These are phyloP conservation scores for Cyclostephanos invisitatus DNA, from an alignment of 108 stramenopile genomes.

Conservation along the genomic window DNA sequence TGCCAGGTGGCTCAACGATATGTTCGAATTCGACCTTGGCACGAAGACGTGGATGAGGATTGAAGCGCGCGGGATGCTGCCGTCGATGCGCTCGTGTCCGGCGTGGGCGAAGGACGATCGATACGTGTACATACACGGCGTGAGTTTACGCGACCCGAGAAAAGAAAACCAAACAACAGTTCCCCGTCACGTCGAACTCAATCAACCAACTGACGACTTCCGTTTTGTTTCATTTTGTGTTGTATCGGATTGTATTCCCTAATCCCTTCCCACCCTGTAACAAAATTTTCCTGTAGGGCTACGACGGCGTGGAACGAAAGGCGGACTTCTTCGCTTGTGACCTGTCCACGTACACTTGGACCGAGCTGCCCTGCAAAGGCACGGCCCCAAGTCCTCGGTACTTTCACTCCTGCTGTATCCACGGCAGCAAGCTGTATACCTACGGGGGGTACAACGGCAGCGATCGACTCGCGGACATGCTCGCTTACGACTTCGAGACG, in stretches of 20 bases:
- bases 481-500: constrained; percentile 78
- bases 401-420: constrained; percentile 91
- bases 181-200: too few relatives aligned
- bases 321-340: constrained; percentile 91
- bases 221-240: too few relatives aligned
- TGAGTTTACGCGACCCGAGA: neutral
- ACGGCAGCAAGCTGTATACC: constrained; percentile 84
- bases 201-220: too few relatives aligned
- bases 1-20: constrained; percentile 81
- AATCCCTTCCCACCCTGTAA: neutral
- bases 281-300: constrained; percentile 48
- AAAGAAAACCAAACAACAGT: too few relatives aligned
- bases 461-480: constrained; percentile 90
- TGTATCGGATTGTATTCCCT: neutral
- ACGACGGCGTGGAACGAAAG: constrained; percentile 92
- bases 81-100: constrained; percentile 83
- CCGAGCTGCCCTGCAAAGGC: constrained; percentile 84
- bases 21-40: constrained; percentile 80
- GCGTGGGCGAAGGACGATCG: constrained; percentile 88
- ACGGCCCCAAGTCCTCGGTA: constrained; percentile 87
- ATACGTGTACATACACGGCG: constrained; percentile 89
- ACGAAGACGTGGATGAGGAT: constrained; percentile 78
- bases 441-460: constrained; percentile 93
- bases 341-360: constrained; percentile 86
- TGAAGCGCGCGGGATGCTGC: constrained; percentile 50